Percentiles rank a stretch among this genome's conserved stretches.
These are phyloP conservation scores for Gillenia trifoliata DNA, from an alignment of 306 rosid genomes.

Conservation along the genomic window DNA sequence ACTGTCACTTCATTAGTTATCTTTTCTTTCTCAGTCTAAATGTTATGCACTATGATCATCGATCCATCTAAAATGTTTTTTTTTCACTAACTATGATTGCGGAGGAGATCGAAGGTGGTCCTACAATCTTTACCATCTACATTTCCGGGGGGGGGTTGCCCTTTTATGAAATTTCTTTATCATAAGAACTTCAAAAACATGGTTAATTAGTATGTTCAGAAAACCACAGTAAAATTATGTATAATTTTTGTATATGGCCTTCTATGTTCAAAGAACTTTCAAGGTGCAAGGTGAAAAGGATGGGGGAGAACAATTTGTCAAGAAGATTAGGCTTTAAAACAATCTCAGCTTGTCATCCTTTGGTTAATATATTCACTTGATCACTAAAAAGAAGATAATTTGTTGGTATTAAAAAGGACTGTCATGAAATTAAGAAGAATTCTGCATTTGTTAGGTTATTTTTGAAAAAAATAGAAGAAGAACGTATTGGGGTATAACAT, in stretches of 20 bases:
- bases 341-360: neutral
- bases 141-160: slow-evolving; percentile 6
- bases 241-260: too few relatives aligned
- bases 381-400: too few relatives aligned
- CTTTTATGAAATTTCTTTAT: neutral
- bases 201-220: neutral
- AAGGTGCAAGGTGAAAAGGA: neutral
- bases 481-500: neutral
- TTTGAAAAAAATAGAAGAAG: neutral
- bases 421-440: neutral
- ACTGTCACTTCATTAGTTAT: slow-evolving; percentile 12
- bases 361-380: too few relatives aligned
- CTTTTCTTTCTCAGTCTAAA: slow-evolving; percentile 11
- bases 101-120: slow-evolving; percentile 28
- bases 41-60: neutral
- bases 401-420: neutral
- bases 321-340: neutral
- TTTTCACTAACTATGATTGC: slow-evolving; percentile 21
- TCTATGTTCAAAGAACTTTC: neutral
- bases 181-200: neutral
- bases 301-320: neutral
- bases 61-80: neutral
- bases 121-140: slow-evolving; percentile 15
- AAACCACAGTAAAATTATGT: neutral
- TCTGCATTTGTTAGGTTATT: neutral